Conservation (phyloP, 805 yeast species). For the Millerozyma acaciae region DNA sequence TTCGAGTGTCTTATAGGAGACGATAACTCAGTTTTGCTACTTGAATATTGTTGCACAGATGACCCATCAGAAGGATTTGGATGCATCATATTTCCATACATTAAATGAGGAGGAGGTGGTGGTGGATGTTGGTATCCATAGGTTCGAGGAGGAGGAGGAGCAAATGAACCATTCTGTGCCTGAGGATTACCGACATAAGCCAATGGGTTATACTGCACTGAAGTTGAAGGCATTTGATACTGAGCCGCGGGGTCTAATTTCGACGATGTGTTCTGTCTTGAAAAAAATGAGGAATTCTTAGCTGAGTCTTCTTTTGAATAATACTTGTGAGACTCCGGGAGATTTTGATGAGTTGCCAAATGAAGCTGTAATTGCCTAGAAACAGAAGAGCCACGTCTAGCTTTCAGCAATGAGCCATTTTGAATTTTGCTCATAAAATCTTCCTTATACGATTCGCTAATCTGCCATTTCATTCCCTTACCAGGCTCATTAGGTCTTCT, state of each 20-base stretch:
- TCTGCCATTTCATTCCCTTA: conserved; percentile 99
- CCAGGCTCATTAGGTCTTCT: conserved; percentile 96
- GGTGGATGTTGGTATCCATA: conserved; percentile 14
- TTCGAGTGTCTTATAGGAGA: conserved; percentile 27
- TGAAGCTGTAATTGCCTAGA: conserved; percentile 77
- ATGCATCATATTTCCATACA: conserved; percentile 18
- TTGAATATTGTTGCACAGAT: conserved; percentile 18
- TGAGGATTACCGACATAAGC: conserved; percentile 15
- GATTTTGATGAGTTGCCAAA: conserved; percentile 52
- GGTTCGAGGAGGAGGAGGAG: conserved; percentile 10
- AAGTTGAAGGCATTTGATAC: conserved; percentile 14
- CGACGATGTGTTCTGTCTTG: conserved; percentile 15
- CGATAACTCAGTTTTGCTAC: conserved; percentile 36
- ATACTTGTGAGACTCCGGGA: conserved; percentile 45
- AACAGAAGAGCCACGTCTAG: conserved; percentile 76
- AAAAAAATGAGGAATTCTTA: conserved; percentile 10
- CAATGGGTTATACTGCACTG: conserved; percentile 20
- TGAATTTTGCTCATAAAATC: conserved; percentile 81
- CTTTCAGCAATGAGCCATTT: conserved; percentile 68
- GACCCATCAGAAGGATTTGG: conserved; percentile 10
- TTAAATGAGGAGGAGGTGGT: conserved; percentile 17
- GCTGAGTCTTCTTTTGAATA: conserved; percentile 15
- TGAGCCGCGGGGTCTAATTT: conserved; percentile 18
- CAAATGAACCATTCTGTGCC: conserved; percentile 8
- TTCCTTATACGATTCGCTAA: conserved; percentile 74